Evolutionary conservation across 371 early-diverging fungal genomes (phyloP), one percentile per base, ranked within the genome.

Genomic region (Batrachochytrium dendrobatidis): DNA sequence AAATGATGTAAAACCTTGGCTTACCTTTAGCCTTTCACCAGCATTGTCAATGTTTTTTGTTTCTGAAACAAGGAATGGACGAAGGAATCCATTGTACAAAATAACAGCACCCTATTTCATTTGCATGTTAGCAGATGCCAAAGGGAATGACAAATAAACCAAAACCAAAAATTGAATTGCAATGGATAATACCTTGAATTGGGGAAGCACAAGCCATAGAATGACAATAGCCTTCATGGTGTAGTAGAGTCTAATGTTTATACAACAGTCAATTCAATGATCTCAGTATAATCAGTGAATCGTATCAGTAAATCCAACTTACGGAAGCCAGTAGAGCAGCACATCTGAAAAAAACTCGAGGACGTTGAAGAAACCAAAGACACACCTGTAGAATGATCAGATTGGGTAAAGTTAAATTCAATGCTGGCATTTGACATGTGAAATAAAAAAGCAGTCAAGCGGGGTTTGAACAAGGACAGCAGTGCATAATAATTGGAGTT

Each of bases 291-390:
- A 10, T 59, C 35, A 91, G 74, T 93, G 92, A 54, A 83, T 54
- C 33, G 87, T 71, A 57, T 86, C 86, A 49, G 69, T 33, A 34
- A 61, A 46, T 24, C 55, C 67, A 22, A 64, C 53, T 6, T 28
- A 67, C 34, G 72, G 71, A 55, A 76, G 32, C 94, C 94, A 94
- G 54, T 67, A 59, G 10, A 71, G 57, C 17, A 94, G 55, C 55
- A 84, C 55, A 57, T 91, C 90, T 56, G 84, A 77, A 69, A 94
- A 94, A 77, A 87, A 91, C 78, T 94, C 94, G 58, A 84, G 43
- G 33, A 88, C 73, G 63, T 86, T 87, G 48, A 90, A 69, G 70
- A 90, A 82, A 32, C 88, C 94, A 72, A 87, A 89, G 18, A 95
- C 92, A 28, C 82, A 82, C 91, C 85, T 82, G 68, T 65, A 66